Conservation (phyloP, 495 filamentous ascomycete genomes). For the Cryomyces minteri region DNA sequence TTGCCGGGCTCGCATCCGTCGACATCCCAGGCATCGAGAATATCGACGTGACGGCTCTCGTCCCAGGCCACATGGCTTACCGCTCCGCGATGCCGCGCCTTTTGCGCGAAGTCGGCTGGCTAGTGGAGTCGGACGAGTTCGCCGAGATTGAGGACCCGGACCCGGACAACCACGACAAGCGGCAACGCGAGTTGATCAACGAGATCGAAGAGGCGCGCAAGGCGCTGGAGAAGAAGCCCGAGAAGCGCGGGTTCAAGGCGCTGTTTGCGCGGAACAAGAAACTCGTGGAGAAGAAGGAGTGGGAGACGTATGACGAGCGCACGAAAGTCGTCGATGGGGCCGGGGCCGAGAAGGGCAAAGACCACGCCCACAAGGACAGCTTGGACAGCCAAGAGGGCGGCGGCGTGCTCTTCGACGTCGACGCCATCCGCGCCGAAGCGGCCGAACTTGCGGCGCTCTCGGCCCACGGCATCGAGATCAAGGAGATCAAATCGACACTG, state of each 20-base stretch:
- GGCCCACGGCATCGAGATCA: constrained; percentile 46
- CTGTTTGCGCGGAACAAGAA: constrained; percentile 54
- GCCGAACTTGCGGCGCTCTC: constrained; percentile 57
- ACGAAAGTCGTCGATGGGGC: constrained; percentile 9
- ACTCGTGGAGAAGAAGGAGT: constrained; percentile 62
- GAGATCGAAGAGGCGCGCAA: constrained; percentile 92
- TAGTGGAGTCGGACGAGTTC: constrained; percentile 84
- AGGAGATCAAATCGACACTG: constrained; percentile 70
- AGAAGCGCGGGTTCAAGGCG: constrained; percentile 49
- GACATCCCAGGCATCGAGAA: constrained; percentile 79
- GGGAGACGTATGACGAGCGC: constrained; percentile 78
- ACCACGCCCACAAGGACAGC: constrained; percentile 23
- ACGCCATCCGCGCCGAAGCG: constrained; percentile 55
- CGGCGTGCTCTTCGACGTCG: constrained; percentile 79
- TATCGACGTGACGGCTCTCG: constrained; percentile 66
- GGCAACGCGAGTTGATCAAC: constrained; percentile 83
- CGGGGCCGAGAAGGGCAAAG: constrained; percentile 5
- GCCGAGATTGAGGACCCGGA: constrained; percentile 95
- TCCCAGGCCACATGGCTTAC: constrained; percentile 95
- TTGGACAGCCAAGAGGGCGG: constrained; percentile 15
- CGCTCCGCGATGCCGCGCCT: constrained; percentile 78
- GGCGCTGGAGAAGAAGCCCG: constrained; percentile 53
- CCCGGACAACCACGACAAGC: constrained; percentile 73
- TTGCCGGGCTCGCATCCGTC: constrained; percentile 75
- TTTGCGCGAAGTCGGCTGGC: constrained; percentile 70